Conservation (phyloP, 306 rosid genomes). For the Neltuma alba region DNA sequence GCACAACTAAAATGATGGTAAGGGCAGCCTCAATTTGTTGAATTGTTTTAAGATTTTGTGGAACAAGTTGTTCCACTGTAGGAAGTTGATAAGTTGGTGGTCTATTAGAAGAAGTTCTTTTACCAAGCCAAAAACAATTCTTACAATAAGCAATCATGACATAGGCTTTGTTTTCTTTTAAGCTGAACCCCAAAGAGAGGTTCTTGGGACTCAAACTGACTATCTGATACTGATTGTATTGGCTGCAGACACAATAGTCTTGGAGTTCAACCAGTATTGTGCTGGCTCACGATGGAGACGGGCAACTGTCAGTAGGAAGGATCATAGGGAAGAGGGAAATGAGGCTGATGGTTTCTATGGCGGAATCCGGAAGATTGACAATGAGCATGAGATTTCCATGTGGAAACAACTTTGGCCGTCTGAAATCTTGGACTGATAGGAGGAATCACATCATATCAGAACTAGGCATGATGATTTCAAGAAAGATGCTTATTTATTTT, state of each 20-base stretch:
- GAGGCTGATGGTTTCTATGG: conserved; percentile 18
- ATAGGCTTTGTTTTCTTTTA: conserved; percentile 4
- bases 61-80: neutral
- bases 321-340: conserved; percentile 19
- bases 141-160: neutral
- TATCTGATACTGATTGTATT: neutral
- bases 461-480: neutral
- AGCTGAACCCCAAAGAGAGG: neutral
- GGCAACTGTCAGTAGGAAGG: neutral
- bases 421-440: neutral
- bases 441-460: neutral
- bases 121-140: neutral
- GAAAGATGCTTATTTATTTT: neutral
- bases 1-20: neutral
- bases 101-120: neutral
- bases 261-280: conserved; percentile 5
- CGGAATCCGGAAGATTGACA: neutral
- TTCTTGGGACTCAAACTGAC: neutral
- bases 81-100: neutral
- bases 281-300: neutral
- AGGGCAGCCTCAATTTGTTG: neutral
- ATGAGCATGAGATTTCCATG: conserved; percentile 10
- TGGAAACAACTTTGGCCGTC: conserved; percentile 22
- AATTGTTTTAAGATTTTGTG: neutral
- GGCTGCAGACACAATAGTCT: conserved; percentile 5